A percentile compares a stretch with the other conserved stretches of the same genome.
These are phyloP conservation scores for Piromyces sp. DNA, from an alignment of 192 early-diverging fungal genomes.

Conservation along the genomic window DNA sequence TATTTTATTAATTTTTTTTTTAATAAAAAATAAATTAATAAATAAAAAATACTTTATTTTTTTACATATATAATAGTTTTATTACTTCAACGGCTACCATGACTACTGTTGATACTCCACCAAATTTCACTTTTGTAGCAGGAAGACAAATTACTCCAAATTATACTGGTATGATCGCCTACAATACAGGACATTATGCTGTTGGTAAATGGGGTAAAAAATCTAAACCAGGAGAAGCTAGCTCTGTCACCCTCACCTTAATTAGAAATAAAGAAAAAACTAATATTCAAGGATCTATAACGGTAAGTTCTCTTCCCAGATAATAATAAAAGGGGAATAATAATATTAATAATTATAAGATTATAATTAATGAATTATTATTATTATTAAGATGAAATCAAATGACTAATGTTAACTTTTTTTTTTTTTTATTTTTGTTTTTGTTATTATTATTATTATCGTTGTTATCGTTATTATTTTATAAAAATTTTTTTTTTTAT, in stretches of 20 bases:
- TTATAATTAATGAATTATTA: too few relatives aligned
- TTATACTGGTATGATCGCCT: constrained; percentile 57
- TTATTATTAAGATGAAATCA: too few relatives aligned
- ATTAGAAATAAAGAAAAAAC: background rate
- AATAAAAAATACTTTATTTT: too few relatives aligned
- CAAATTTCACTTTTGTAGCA: constrained; percentile 36
- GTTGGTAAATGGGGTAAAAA: constrained; percentile 43
- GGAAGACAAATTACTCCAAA: constrained; percentile 43
- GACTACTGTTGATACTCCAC: constrained; percentile 38
- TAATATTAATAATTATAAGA: too few relatives aligned
- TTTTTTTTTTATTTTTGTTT: too few relatives aligned
- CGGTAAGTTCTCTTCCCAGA: background rate
- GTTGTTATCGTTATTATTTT: too few relatives aligned
- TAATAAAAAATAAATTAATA: too few relatives aligned
- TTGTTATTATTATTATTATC: too few relatives aligned
- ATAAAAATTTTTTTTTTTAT: too few relatives aligned
- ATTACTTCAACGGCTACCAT: constrained; percentile 35
- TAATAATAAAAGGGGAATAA: too few relatives aligned
- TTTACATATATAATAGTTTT: constrained; percentile 45
- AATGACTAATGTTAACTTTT: too few relatives aligned
- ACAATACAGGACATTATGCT: constrained; percentile 54
- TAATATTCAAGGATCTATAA: background rate
- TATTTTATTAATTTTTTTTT: too few relatives aligned
- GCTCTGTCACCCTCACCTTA: background rate
- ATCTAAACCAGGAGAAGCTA: background rate